These are phyloP conservation scores for Mucor ambiguus DNA, from an alignment of 371 early-diverging fungal species.

Conservation along the genomic window DNA sequence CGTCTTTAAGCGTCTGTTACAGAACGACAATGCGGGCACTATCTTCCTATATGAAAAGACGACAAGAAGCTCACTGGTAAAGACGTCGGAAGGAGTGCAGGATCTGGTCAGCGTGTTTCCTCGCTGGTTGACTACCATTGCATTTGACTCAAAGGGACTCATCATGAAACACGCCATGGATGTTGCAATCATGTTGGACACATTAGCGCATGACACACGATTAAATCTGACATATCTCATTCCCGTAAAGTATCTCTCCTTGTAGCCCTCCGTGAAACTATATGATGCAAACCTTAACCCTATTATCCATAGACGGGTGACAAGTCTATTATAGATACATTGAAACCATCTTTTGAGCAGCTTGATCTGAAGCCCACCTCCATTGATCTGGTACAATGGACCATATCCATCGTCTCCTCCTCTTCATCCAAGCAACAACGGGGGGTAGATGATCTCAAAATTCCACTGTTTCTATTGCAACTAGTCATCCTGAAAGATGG, in stretches of 20 bases:
- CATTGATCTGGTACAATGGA: slow-evolving; percentile 43
- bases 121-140: slow-evolving; percentile 39
- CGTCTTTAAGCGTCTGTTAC: slow-evolving; percentile 26
- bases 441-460: slow-evolving; percentile 32
- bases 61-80: slow-evolving; percentile 20
- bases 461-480: slow-evolving; percentile 42
- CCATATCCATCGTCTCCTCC: slow-evolving; percentile 17
- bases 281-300: background rate
- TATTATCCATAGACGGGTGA: slow-evolving; percentile 28
- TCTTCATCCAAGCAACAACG: slow-evolving; percentile 1
- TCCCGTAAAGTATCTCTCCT: slow-evolving; percentile 30
- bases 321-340: slow-evolving; percentile 35
- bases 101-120: slow-evolving; percentile 33
- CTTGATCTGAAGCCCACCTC: slow-evolving; percentile 39
- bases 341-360: slow-evolving; percentile 41
- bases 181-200: slow-evolving; percentile 45
- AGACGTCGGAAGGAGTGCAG: background rate
- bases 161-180: slow-evolving; percentile 51
- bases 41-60: slow-evolving; percentile 35
- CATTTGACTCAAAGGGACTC: slow-evolving; percentile 35
- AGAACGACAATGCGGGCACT: slow-evolving; percentile 29
- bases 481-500: slow-evolving; percentile 25
- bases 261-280: background rate
- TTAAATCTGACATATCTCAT: slow-evolving; percentile 32
- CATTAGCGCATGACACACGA: slow-evolving; percentile 39